Percentiles rank a stretch among this genome's conserved stretches.
These are phyloP conservation scores for Linum lewisii DNA, from an alignment of 345 rosid species.

Conservation along the genomic window DNA sequence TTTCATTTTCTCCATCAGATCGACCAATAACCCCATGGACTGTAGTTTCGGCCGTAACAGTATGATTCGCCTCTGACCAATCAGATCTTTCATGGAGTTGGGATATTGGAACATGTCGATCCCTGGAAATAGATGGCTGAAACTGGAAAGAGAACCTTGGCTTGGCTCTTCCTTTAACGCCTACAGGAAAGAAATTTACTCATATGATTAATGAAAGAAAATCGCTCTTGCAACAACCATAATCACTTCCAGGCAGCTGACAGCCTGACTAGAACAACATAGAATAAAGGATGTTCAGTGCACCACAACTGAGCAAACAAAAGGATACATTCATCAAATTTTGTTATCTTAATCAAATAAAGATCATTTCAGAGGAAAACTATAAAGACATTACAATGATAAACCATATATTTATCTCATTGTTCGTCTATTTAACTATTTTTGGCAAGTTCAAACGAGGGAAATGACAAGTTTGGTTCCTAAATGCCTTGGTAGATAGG, in stretches of 20 bases:
- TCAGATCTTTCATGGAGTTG: constrained; percentile 28
- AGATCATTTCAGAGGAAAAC: too few relatives aligned
- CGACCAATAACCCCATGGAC: constrained; percentile 18
- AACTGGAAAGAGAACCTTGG: constrained; percentile 47
- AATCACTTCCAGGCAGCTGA: constrained; percentile 2
- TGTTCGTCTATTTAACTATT: too few relatives aligned
- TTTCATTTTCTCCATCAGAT: constrained; percentile 21
- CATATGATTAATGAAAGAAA: not conserved
- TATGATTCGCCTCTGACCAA: constrained; percentile 21
- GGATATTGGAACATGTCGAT: constrained; percentile 11
- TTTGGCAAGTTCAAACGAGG: too few relatives aligned
- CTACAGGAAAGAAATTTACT: constrained; percentile 17
- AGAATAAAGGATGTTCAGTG: not conserved
- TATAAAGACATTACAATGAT: too few relatives aligned
- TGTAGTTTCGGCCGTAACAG: constrained; percentile 18
- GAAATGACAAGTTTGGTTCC: too few relatives aligned
- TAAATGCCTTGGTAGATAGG: not conserved
- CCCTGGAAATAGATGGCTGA: constrained; percentile 13
- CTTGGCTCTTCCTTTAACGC: constrained; percentile 35
- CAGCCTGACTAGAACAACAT: not conserved
- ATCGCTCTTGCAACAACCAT: not conserved
- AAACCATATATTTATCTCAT: too few relatives aligned
- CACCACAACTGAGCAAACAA: not conserved
- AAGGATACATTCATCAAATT: not conserved
- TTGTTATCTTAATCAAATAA: not conserved